phyloP scores from a whole-genome alignment of 352 stramenopile genomes.

The Globisporangium abappressorium region DNA sequence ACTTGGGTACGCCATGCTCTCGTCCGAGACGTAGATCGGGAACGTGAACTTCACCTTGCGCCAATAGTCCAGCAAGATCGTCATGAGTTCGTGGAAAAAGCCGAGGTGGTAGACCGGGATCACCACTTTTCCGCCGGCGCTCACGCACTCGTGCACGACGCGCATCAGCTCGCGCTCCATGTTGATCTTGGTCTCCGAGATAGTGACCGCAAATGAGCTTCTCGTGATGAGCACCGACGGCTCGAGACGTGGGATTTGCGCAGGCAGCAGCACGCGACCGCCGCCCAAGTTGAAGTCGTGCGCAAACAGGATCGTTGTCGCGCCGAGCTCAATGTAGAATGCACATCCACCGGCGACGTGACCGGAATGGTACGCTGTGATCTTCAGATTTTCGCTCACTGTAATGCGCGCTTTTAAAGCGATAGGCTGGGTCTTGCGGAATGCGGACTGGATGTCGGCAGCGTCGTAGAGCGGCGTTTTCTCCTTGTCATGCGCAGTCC shows the following conservation, averaged over 20 bases:
- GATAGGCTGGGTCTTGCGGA: slow-evolving; percentile 48
- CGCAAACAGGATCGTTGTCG: slow-evolving; percentile 67
- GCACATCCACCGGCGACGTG: slow-evolving; percentile 75
- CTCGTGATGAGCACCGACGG: slow-evolving; percentile 60
- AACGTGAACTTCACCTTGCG: slow-evolving; percentile 42
- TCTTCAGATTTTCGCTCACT: slow-evolving; percentile 65
- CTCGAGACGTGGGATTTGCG: slow-evolving; percentile 63
- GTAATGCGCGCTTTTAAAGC: slow-evolving; percentile 50
- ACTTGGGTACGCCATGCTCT: slow-evolving; percentile 54
- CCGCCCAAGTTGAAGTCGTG: slow-evolving; percentile 81
- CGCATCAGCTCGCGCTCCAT: slow-evolving; percentile 84
- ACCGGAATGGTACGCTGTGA: slow-evolving; percentile 79
- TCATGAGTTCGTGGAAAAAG: slow-evolving; percentile 79
- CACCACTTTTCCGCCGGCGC: slow-evolving; percentile 78
- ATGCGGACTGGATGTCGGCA: slow-evolving; percentile 55
- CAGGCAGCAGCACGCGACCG: slow-evolving; percentile 62
- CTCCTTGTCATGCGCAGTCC: slow-evolving; percentile 44
- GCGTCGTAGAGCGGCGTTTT: slow-evolving; percentile 42
- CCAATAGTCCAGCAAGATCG: slow-evolving; percentile 76
- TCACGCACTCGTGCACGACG: slow-evolving; percentile 72
- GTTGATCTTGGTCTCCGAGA: slow-evolving; percentile 75
- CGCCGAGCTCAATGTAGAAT: slow-evolving; percentile 75
- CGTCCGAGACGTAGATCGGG: slow-evolving; percentile 71
- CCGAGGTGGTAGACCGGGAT: slow-evolving; percentile 74
- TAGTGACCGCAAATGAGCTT: slow-evolving; percentile 75